A percentile compares a stretch with the other conserved stretches of the same genome.
These are phyloP conservation scores for Balakata baccata DNA, from an alignment of 345 rosid genomes.

Conservation along the genomic window DNA sequence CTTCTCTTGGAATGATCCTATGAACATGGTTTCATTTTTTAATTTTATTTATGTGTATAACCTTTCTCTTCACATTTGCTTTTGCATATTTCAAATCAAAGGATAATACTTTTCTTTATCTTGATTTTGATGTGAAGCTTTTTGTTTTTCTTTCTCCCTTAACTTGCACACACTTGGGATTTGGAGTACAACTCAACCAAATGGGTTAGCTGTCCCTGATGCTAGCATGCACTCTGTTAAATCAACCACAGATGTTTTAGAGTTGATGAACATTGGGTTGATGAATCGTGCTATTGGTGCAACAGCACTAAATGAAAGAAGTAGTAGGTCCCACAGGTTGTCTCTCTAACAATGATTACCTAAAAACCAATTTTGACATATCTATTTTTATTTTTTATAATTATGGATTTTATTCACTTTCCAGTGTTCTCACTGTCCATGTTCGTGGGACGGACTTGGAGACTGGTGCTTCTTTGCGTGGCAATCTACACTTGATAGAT, in stretches of 20 bases:
- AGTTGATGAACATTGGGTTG: slow-evolving; percentile 78
- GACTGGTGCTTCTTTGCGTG: slow-evolving; percentile 67
- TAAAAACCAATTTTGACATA: slow-evolving; percentile 1
- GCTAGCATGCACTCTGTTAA: slow-evolving; percentile 86
- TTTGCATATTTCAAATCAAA: background rate
- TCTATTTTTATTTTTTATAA: background rate
- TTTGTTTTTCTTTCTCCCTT: slow-evolving; percentile 36
- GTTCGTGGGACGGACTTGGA: slow-evolving; percentile 71
- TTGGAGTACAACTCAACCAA: slow-evolving; percentile 89
- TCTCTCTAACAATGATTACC: slow-evolving; percentile 13
- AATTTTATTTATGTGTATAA: background rate
- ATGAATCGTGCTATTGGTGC: slow-evolving; percentile 85
- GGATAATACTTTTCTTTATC: slow-evolving; percentile 1
- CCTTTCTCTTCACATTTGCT: slow-evolving; percentile 4
- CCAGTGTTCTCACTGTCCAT: slow-evolving; percentile 92
- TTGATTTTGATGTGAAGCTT: slow-evolving; percentile 6
- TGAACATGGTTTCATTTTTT: background rate
- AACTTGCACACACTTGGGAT: slow-evolving; percentile 97
- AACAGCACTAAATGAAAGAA: slow-evolving; percentile 89
- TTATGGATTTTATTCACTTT: slow-evolving; percentile 10
- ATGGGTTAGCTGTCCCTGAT: slow-evolving; percentile 97
- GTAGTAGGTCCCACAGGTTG: slow-evolving; percentile 98
- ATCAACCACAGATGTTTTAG: slow-evolving; percentile 78
- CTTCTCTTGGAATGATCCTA: background rate
- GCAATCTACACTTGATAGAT: slow-evolving; percentile 85